Evolutionary conservation across 176 grass and related monocot species (phyloP).

Genomic region (Oryza rufipogon): DNA sequence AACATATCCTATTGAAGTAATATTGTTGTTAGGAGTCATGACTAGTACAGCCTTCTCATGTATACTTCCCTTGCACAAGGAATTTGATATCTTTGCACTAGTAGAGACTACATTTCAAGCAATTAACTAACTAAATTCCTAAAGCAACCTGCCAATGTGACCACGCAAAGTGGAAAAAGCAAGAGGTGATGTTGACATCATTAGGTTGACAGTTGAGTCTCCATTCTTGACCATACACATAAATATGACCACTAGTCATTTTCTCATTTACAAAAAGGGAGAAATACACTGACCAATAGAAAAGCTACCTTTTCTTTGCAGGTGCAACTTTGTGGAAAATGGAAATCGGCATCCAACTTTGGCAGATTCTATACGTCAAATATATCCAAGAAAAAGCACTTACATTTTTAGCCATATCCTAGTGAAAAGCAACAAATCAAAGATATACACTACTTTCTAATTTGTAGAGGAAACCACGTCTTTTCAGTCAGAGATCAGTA

Average conservation of each 20-base stretch:
- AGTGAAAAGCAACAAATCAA: neutral
- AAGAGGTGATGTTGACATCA: slow-evolving; percentile 31
- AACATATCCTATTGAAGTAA: neutral
- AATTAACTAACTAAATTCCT: neutral
- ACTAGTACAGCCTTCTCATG: neutral
- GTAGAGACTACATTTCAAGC: too few species aligned
- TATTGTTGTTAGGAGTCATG: neutral
- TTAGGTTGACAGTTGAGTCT: neutral
- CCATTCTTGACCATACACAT: slow-evolving; percentile 50
- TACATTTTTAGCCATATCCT: neutral
- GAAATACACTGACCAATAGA: slow-evolving; percentile 34
- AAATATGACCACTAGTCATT: slow-evolving; percentile 34
- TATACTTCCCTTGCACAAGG: neutral
- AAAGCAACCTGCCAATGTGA: slow-evolving; percentile 13
- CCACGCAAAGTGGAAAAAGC: slow-evolving; percentile 40
- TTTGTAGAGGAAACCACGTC: slow-evolving; percentile 29
- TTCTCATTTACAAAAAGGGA: neutral
- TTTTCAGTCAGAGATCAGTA: slow-evolving; percentile 38
- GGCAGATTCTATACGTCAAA: slow-evolving; percentile 47
- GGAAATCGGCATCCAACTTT: slow-evolving; percentile 27
- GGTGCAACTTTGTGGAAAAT: slow-evolving; percentile 31
- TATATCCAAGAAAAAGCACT: slow-evolving; percentile 8
- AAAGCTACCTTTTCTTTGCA: slow-evolving; percentile 40
- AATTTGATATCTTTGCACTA: neutral
- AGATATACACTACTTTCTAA: neutral